Evolutionary conservation across 352 stramenopile genomes (phyloP).

Genomic region (Pythium grandisporangium): DNA sequence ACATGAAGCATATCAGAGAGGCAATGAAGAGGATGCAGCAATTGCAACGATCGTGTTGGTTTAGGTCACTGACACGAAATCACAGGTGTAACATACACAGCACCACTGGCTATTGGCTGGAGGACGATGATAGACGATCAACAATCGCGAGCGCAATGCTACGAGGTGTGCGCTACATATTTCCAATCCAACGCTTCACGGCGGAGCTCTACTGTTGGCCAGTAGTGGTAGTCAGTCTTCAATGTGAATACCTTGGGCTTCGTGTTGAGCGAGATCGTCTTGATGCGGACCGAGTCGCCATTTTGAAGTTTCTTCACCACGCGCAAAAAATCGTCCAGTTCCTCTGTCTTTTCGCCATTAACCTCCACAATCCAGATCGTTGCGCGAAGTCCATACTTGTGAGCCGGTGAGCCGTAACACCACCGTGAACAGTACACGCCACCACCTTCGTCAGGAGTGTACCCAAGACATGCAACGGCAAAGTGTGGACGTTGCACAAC

Average conservation of each 20-base stretch:
- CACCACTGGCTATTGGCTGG: too few relatives aligned
- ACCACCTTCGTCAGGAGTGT: constrained; percentile 77
- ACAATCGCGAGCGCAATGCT: too few relatives aligned
- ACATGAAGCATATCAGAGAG: background rate
- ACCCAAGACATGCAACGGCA: constrained; percentile 73
- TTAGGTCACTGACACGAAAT: too few relatives aligned
- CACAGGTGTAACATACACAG: too few relatives aligned
- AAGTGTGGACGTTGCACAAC: constrained; percentile 90
- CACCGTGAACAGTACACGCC: constrained; percentile 87
- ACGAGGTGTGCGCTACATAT: constrained; percentile 41
- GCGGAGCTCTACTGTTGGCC: constrained; percentile 80
- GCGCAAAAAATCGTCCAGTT: constrained; percentile 78
- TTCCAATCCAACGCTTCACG: constrained; percentile 61
- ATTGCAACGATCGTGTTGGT: too few relatives aligned
- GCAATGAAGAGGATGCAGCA: background rate
- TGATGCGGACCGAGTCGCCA: constrained; percentile 79
- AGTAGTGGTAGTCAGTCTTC: constrained; percentile 90
- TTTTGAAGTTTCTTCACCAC: constrained; percentile 78
- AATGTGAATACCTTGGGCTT: constrained; percentile 88
- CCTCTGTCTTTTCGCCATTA: constrained; percentile 73
- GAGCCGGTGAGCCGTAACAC: constrained; percentile 86
- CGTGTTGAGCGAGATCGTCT: constrained; percentile 86
- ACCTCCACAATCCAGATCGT: constrained; percentile 90
- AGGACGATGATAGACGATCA: too few relatives aligned
- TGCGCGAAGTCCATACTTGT: constrained; percentile 86